Percentiles rank a stretch among this genome's conserved stretches.
Evolutionary conservation across 2,329 filamentous ascomycete genomes (phyloP).

Genomic region (Ascochyta koolunga): DNA sequence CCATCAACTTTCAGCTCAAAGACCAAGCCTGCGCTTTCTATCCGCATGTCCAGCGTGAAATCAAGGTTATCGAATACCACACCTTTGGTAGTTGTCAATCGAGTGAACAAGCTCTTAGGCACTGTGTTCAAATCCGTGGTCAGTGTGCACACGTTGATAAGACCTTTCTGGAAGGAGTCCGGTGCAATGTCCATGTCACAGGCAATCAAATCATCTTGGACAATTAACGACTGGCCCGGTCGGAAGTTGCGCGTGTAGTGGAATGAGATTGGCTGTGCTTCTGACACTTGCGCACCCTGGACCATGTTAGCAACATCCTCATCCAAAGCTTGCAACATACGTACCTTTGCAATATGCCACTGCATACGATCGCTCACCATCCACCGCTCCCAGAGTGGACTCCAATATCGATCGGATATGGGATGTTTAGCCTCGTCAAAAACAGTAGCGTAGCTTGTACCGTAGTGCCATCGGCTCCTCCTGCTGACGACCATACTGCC

Average conservation of each 20-base stretch:
- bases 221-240: slow-evolving; percentile 75
- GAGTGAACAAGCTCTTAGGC: slow-evolving; percentile 73
- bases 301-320: background rate
- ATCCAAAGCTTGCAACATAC: slow-evolving; percentile 14
- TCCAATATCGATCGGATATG: slow-evolving; percentile 78
- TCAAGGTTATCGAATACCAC: slow-evolving; percentile 84
- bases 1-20: slow-evolving; percentile 83
- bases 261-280: slow-evolving; percentile 76
- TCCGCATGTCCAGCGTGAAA: slow-evolving; percentile 82
- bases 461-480: slow-evolving; percentile 77
- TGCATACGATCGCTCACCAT: slow-evolving; percentile 85
- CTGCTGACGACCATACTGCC: slow-evolving; percentile 80
- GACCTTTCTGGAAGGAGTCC: slow-evolving; percentile 52
- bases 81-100: slow-evolving; percentile 77
- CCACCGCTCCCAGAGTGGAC: slow-evolving; percentile 79
- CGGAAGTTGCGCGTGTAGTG: slow-evolving; percentile 87
- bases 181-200: slow-evolving; percentile 73
- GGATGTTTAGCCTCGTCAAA: slow-evolving; percentile 78
- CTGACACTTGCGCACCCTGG: slow-evolving; percentile 75
- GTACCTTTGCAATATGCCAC: slow-evolving; percentile 80
- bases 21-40: slow-evolving; percentile 75
- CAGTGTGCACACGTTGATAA: slow-evolving; percentile 77
- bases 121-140: slow-evolving; percentile 81
- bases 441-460: slow-evolving; percentile 79
- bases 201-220: slow-evolving; percentile 80